Conservation (phyloP, 2,329 filamentous ascomycete species). For the Alternaria ventricosa region DNA sequence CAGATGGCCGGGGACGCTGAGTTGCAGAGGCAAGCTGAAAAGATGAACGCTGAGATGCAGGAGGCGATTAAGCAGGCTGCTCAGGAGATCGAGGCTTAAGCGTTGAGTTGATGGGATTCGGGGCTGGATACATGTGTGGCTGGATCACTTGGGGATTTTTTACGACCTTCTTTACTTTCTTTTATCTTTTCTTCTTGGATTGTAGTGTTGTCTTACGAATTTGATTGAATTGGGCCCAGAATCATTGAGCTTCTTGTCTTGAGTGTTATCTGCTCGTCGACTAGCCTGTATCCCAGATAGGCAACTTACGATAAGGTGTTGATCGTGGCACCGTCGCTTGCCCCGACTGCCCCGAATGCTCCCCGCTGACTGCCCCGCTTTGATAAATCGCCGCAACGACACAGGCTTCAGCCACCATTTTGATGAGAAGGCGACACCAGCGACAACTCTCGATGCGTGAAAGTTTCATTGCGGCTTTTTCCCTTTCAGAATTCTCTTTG, state of each 20-base stretch:
- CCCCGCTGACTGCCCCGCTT: background rate
- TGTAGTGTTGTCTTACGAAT: background rate
- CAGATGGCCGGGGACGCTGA: background rate
- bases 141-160: background rate
- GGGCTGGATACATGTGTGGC: background rate
- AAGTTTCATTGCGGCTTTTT: background rate
- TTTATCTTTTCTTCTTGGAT: background rate
- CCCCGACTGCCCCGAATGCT: background rate
- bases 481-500: background rate
- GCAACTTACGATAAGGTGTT: background rate
- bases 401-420: background rate
- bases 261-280: too few relatives aligned
- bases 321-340: background rate
- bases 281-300: too few relatives aligned
- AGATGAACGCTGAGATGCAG: background rate
- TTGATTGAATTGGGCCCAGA: background rate
- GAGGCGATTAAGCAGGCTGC: conserved; percentile 4
- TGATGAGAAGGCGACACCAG: background rate
- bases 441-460: background rate
- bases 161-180: background rate
- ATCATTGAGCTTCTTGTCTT: too few relatives aligned
- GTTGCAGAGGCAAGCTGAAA: background rate
- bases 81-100: conserved; percentile 2
- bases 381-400: background rate
- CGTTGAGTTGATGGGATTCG: background rate